phyloP scores from a whole-genome alignment of 768 basidiomycete species.

The Coprinellus micaceus region DNA sequence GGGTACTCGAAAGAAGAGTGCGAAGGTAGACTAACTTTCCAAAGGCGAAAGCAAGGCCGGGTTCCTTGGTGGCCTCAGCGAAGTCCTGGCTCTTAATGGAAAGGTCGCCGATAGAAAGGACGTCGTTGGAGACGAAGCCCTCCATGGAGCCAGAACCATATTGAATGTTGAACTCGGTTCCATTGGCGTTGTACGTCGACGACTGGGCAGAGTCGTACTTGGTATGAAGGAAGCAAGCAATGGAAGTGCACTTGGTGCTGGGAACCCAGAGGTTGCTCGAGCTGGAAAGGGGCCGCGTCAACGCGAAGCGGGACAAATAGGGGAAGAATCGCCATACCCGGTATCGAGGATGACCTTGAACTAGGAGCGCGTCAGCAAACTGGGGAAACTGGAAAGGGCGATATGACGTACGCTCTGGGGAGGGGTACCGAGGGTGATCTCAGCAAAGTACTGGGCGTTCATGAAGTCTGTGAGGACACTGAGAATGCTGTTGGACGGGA shows the following conservation, averaged over 20 bases:
- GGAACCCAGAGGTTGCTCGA: conserved; percentile 97
- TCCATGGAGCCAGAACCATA: conserved; percentile 98
- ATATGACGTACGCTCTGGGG: conserved; percentile 62
- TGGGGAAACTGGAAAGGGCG: not conserved
- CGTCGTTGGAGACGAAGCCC: conserved; percentile 88
- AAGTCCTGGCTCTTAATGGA: conserved; percentile 75
- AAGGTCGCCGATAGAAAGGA: conserved; percentile 78
- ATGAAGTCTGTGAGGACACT: conserved; percentile 68
- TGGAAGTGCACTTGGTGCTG: conserved; percentile 73
- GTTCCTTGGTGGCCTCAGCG: conserved; percentile 93
- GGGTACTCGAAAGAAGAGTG: not conserved
- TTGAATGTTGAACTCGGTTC: conserved; percentile 81
- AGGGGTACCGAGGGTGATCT: conserved; percentile 80
- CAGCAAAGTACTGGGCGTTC: conserved; percentile 96
- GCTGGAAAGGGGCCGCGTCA: conserved; percentile 30
- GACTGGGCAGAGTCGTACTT: conserved; percentile 86
- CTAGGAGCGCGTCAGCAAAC: conserved; percentile 27
- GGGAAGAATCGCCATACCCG: conserved; percentile 41
- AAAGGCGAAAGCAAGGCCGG: conserved; percentile 95
- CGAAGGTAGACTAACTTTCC: conserved; percentile 62
- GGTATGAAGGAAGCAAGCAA: conserved; percentile 89
- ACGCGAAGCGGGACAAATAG: conserved; percentile 2
- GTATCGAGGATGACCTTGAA: conserved; percentile 97
- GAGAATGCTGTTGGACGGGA: not conserved
- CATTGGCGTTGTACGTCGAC: conserved; percentile 86